Base-by-base conservation (phyloP, 129 eudicot species). In the sunflower (Helianthus annuus) region DNA sequence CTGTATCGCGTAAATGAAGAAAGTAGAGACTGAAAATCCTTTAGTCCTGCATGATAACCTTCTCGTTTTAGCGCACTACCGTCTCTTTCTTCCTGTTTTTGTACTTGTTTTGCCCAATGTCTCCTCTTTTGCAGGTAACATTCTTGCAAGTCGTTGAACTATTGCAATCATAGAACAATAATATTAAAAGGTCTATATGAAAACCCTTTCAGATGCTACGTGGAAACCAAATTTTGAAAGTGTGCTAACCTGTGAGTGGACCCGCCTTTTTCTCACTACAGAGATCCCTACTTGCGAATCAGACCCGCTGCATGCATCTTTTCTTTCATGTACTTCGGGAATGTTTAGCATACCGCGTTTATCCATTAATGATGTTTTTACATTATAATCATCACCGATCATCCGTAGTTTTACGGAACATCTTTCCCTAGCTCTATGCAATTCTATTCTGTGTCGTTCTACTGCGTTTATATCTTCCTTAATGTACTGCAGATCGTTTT, bases 101-200 rank as follows among this genome's bases (percentile, higher is more conserved):
- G 85, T 6, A 75, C 64, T 48, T 77, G 75, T 61, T 76, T 86
- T 5, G 88, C 89, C 90, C 89, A 88, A 67, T 88, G 70, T 34
- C 86, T 81, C 49, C 97, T 70, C 78, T 82, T 95, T 90, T 95
- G 97, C 87, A 90, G 69, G 81, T 91, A 95, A 76, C 91, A 90
- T 64, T 95, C 96, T 90, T 95, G 99, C 69, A 90, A 85, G 65
- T 95, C 95, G 53, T 78, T 83, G 71, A 90, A 95, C 99, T 90
- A 84, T 68, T 57, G 48, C 40, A 54, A 68, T 8, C 9, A 49
- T 17, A 36, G 24, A 62, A 63, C 2, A 42, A 32, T 10, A 51
- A 69, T 34, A 69, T n/a, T 7, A 14, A 34, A 32, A 68, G 0
- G 10, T 68, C 49, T 48, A 27, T 48, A 27, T 7, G 1, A 34